phyloP scores from a whole-genome alignment of 2,329 filamentous ascomycete species.

The Grosmannia serpens region DNA sequence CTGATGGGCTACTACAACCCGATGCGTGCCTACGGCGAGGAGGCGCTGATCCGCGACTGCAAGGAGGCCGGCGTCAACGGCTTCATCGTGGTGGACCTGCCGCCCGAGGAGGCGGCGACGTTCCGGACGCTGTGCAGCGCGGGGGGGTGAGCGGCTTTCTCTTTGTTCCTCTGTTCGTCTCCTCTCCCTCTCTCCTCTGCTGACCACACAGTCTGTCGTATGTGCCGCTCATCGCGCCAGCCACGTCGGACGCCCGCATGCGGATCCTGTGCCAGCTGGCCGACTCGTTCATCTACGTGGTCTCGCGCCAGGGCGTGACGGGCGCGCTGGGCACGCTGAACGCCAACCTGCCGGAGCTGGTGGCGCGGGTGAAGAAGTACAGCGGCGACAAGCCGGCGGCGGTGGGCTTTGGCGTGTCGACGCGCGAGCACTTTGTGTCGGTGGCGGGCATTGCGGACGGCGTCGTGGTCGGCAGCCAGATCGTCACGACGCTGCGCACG shows the following conservation, averaged over 20 bases:
- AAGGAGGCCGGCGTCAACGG: constrained; percentile 80
- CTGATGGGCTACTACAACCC: constrained; percentile 99
- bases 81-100: constrained; percentile 92
- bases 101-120: constrained; percentile 86
- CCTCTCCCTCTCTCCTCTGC: neutral
- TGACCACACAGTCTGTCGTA: constrained; percentile 62
- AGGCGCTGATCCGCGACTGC: constrained; percentile 74
- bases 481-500: constrained; percentile 68
- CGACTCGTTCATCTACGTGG: constrained; percentile 98
- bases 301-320: constrained; percentile 93
- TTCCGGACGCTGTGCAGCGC: constrained; percentile 77
- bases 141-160: constrained; percentile 47
- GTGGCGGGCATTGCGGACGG: constrained; percentile 79
- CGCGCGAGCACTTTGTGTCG: constrained; percentile 81
- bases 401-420: constrained; percentile 93
- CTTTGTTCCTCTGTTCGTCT: neutral
- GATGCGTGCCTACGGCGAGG: constrained; percentile 85
- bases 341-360: constrained; percentile 66
- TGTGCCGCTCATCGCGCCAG: constrained; percentile 89
- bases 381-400: constrained; percentile 84
- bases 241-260: constrained; percentile 88
- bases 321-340: constrained; percentile 79
- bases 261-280: constrained; percentile 91
- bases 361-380: constrained; percentile 81
- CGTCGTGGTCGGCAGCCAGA: constrained; percentile 93